These are phyloP conservation scores for Eucalyptus regnans DNA, from an alignment of 345 rosid genomes.

Conservation along the genomic window DNA sequence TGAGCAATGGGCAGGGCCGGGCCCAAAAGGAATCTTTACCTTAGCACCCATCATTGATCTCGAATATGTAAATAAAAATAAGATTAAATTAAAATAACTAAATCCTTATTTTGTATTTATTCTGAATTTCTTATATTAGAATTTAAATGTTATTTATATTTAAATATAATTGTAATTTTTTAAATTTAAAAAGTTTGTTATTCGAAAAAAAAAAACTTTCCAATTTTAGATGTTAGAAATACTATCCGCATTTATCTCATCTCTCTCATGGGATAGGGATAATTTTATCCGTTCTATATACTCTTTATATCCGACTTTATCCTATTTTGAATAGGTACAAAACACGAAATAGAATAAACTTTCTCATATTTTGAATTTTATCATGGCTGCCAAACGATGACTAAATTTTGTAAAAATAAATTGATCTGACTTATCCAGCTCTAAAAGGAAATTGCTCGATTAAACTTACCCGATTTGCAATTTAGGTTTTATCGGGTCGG, in stretches of 20 bases:
- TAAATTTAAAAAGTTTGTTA: accelerated
- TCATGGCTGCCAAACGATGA: too few species aligned
- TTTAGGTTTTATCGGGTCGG: neutral
- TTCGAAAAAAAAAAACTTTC: too few species aligned
- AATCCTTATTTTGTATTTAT: too few species aligned
- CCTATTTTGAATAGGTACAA: accelerated
- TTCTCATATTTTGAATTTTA: too few species aligned
- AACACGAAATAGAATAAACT: accelerated
- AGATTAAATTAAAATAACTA: too few species aligned
- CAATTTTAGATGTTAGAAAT: accelerated
- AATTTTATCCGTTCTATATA: accelerated
- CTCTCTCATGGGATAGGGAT: accelerated
- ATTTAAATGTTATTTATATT: too few species aligned
- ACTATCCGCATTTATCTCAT: accelerated
- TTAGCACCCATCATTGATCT: neutral
- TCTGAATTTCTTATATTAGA: too few species aligned
- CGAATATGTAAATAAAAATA: too few species aligned
- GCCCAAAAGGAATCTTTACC: neutral
- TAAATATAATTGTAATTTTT: too few species aligned
- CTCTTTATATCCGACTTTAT: too few species aligned
- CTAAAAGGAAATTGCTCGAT: neutral
- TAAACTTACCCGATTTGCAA: neutral
- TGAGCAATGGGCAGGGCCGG: neutral
- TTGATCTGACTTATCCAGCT: accelerated
- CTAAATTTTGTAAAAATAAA: neutral